These are phyloP conservation scores for Tricholomella constricta DNA, from an alignment of 768 basidiomycete genomes.

Conservation along the genomic window DNA sequence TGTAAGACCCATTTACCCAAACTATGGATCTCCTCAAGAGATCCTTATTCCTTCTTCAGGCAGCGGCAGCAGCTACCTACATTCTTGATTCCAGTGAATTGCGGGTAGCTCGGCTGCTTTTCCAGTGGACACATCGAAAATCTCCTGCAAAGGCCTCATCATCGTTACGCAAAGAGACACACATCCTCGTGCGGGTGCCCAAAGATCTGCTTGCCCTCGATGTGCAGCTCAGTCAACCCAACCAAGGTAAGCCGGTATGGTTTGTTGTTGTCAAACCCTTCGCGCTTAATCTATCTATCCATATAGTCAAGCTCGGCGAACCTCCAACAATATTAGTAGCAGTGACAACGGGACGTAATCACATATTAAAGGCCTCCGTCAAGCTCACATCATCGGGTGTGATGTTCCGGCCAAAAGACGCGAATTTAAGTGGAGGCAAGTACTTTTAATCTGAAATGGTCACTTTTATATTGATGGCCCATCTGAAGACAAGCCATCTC, in stretches of 20 bases:
- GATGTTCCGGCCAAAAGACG: constrained; percentile 48
- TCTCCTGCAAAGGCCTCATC: constrained; percentile 25
- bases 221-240: constrained; percentile 62
- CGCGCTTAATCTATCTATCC: not conserved
- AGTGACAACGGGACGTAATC: constrained; percentile 71
- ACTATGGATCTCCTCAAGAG: not conserved
- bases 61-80: constrained; percentile 69
- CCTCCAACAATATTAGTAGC: constrained; percentile 54
- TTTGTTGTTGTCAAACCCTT: not conserved
- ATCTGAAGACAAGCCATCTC: constrained; percentile 16
- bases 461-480: constrained; percentile 1
- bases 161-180: constrained; percentile 29
- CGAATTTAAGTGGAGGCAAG: constrained; percentile 39
- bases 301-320: constrained; percentile 69
- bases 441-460: not conserved
- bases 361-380: constrained; percentile 53
- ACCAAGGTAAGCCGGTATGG: constrained; percentile 35
- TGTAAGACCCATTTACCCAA: constrained; percentile 45
- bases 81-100: constrained; percentile 69
- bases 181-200: constrained; percentile 60
- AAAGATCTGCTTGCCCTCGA: constrained; percentile 64
- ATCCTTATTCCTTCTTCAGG: constrained; percentile 41
- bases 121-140: constrained; percentile 65
- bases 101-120: constrained; percentile 58
- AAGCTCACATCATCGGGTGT: constrained; percentile 58